Conservation (phyloP, 306 rosid genomes). For the Hippophae gyantsensis region DNA sequence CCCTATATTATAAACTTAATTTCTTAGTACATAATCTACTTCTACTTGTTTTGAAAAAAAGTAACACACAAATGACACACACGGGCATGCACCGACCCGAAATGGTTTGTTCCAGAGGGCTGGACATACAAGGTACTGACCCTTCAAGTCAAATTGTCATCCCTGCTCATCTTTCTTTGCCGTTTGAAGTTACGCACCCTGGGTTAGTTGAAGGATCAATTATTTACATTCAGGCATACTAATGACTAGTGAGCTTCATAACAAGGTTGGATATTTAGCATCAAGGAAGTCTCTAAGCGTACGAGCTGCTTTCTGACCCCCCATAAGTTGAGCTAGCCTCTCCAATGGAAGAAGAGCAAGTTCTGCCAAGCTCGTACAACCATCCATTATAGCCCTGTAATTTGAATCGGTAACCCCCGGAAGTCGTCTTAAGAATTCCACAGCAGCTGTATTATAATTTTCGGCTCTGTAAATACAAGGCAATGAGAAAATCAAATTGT, state of each 20-base stretch:
- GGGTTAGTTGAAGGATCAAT: too few species aligned
- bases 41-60: too few species aligned
- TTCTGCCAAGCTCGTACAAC: slow-evolving; percentile 80
- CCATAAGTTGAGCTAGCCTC: slow-evolving; percentile 71
- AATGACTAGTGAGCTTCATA: slow-evolving; percentile 24
- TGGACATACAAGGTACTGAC: too few species aligned
- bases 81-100: too few species aligned
- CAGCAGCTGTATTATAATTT: slow-evolving; percentile 85
- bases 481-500: slow-evolving; percentile 10
- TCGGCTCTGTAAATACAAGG: slow-evolving; percentile 52
- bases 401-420: slow-evolving; percentile 87
- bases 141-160: too few species aligned
- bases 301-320: slow-evolving; percentile 90
- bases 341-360: slow-evolving; percentile 77
- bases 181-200: too few species aligned
- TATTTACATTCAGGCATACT: too few species aligned
- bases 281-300: slow-evolving; percentile 87
- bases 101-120: too few species aligned
- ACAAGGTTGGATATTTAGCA: slow-evolving; percentile 90
- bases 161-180: too few species aligned
- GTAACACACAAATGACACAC: too few species aligned
- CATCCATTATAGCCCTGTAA: slow-evolving; percentile 84
- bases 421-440: slow-evolving; percentile 87
- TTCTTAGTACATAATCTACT: too few species aligned
- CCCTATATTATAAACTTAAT: too few species aligned